Base-by-base conservation (phyloP, 257 asterid genomes). In the Pogostemon cablin region DNA sequence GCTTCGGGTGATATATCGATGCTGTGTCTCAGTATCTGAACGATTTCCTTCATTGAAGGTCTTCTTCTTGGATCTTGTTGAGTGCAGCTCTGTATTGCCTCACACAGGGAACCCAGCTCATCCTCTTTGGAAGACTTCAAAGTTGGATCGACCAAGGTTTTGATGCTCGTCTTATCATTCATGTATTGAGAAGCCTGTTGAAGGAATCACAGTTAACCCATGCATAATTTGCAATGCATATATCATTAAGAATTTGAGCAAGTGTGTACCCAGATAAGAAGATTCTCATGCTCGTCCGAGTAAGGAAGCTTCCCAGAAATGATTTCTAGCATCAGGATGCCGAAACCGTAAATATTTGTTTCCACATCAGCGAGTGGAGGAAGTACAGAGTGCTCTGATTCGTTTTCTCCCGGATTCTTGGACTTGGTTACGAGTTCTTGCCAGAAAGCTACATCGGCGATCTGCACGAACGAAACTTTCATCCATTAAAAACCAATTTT, bases 381-480 rank as follows among this genome's bases (percentile, higher is more conserved):
- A 50, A 83, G 82, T 71, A 77, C 83, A 54, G 81, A 80, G 73
- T 82, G 83, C 55, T 82, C 90, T 0, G 78, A 71, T 17, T 83
- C 86, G 38, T 60, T 83, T 65, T 91, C 89, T 4, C 44, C 70
- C 3, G 74, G 41, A 42, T 67, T 68, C 74, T 82, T 86, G 6
- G 95, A 82, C 76, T 79, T 89, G 65, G 64, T 55, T 65, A 85
- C 44, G 40, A 87, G 74, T 43, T 91, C 92, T 17, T 78, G 73
- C 98, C 97, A 95, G 77, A 92, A 95, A 63, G 82, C 65, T 20
- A 69, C 72, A 67, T 92, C 99, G 32, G 76, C 81, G 62, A 95
- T 78, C 99, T 95, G 86, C 77, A 75, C 73, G 55, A 59, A 20
- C 20, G 32, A 62, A 34, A 6, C 8, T 35, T 15, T 40, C 39